Conservation (phyloP, 1,284 basidiomycete species). For the Irpex sp. region DNA sequence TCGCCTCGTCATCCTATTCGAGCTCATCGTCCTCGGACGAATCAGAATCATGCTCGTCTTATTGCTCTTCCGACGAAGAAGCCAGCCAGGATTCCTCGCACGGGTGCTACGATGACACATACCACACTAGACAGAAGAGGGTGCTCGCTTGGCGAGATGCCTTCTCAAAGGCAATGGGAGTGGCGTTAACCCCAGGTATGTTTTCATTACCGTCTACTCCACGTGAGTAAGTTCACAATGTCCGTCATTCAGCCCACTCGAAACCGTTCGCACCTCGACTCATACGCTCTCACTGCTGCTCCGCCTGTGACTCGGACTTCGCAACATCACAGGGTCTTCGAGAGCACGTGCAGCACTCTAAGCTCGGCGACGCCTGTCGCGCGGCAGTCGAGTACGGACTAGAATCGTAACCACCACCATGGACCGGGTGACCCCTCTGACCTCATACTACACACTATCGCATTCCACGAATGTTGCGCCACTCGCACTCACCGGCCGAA, state of each 20-base stretch:
- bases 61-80: slow-evolving; percentile 59
- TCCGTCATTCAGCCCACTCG: slow-evolving; percentile 16
- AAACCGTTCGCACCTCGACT: slow-evolving; percentile 20
- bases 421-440: background rate
- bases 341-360: slow-evolving; percentile 50
- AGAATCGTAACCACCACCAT: slow-evolving; percentile 38
- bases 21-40: slow-evolving; percentile 38
- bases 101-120: slow-evolving; percentile 46
- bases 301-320: slow-evolving; percentile 69
- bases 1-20: slow-evolving; percentile 33
- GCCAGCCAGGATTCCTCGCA: slow-evolving; percentile 24
- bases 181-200: slow-evolving; percentile 19
- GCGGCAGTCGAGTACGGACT: slow-evolving; percentile 69
- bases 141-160: slow-evolving; percentile 62
- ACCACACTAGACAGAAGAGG: slow-evolving; percentile 44
- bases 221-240: slow-evolving; percentile 9
- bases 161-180: slow-evolving; percentile 27
- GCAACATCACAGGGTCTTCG: slow-evolving; percentile 50
- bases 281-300: slow-evolving; percentile 43
- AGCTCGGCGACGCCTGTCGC: slow-evolving; percentile 62
- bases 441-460: background rate
- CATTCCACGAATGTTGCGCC: background rate
- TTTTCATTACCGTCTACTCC: slow-evolving; percentile 9
- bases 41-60: slow-evolving; percentile 49
- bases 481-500: background rate